Conservation (phyloP, 78 protist genomes). For the Dictyostelium firmibasis region DNA sequence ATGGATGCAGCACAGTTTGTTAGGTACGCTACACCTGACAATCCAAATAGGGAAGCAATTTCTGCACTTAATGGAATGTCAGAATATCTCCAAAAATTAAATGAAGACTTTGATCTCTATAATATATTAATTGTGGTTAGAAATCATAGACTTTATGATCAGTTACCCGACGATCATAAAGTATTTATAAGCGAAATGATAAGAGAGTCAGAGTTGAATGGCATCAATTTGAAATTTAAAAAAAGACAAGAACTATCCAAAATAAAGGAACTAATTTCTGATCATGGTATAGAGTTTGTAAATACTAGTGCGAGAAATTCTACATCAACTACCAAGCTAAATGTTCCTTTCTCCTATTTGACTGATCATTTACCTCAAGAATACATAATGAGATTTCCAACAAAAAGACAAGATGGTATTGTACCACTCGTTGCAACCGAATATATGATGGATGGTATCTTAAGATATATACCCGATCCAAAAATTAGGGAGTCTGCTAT, state of each 20-base stretch:
- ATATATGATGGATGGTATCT: neutral
- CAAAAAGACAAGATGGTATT: neutral
- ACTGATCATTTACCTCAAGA: neutral
- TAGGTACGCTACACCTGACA: neutral
- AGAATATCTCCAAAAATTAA: too few relatives aligned
- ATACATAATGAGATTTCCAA: neutral
- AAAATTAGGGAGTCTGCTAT: neutral
- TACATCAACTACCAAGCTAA: neutral
- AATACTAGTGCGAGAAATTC: too few relatives aligned
- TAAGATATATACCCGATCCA: conserved; percentile 23
- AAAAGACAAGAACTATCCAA: neutral
- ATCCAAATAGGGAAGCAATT: too few relatives aligned
- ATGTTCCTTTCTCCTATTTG: neutral
- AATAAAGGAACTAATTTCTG: neutral
- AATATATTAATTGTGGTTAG: neutral
- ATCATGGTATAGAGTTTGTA: neutral
- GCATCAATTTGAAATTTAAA: neutral
- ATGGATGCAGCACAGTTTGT: conserved; percentile 45
- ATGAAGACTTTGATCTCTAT: neutral
- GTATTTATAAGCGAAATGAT: conserved; percentile 32
- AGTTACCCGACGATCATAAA: conserved; percentile 18
- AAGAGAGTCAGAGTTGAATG: conserved; percentile 39
- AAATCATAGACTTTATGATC: neutral
- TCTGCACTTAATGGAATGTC: conserved; percentile 27
- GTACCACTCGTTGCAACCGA: neutral